phyloP scores from a whole-genome alignment of 331 rosid genomes.

The Pyracantha coccinea region DNA sequence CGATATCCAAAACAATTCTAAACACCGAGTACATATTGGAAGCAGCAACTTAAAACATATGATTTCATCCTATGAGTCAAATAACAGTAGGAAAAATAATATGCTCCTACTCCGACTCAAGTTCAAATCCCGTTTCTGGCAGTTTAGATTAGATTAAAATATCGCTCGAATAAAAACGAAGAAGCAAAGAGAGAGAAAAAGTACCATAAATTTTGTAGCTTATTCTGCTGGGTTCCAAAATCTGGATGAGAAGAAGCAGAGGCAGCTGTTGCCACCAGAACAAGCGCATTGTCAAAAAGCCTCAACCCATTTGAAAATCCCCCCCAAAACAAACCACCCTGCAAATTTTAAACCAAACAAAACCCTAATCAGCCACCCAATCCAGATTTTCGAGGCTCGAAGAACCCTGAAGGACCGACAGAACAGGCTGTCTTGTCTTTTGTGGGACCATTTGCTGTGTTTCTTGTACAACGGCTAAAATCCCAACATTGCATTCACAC shows the following conservation, averaged over 20 bases:
- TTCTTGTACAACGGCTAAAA: too few relatives aligned
- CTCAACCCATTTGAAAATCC: too few relatives aligned
- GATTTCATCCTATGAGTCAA: neutral
- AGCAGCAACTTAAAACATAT: neutral
- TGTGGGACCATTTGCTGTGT: too few relatives aligned
- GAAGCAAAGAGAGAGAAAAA: too few relatives aligned
- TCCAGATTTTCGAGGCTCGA: too few relatives aligned
- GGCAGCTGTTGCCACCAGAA: slow-evolving; percentile 41
- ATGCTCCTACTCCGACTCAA: neutral
- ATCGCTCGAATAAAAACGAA: neutral
- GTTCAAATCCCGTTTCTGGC: neutral
- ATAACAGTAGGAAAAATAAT: neutral
- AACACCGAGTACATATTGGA: neutral
- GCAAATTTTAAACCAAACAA: too few relatives aligned
- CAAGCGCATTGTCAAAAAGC: slow-evolving; percentile 49
- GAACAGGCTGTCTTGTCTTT: too few relatives aligned
- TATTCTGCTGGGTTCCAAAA: slow-evolving; percentile 31
- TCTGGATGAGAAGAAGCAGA: slow-evolving; percentile 43
- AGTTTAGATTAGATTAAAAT: neutral
- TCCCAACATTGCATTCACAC: slow-evolving; percentile 15
- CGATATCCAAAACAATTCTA: neutral
- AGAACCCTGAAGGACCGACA: too few relatives aligned
- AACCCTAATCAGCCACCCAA: too few relatives aligned
- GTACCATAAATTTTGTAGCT: slow-evolving; percentile 35
- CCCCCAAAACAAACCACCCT: too few relatives aligned